Percentiles rank a stretch among this genome's conserved stretches.
Conservation (phyloP, 768 basidiomycete genomes). For the Termitomyces heimii region DNA sequence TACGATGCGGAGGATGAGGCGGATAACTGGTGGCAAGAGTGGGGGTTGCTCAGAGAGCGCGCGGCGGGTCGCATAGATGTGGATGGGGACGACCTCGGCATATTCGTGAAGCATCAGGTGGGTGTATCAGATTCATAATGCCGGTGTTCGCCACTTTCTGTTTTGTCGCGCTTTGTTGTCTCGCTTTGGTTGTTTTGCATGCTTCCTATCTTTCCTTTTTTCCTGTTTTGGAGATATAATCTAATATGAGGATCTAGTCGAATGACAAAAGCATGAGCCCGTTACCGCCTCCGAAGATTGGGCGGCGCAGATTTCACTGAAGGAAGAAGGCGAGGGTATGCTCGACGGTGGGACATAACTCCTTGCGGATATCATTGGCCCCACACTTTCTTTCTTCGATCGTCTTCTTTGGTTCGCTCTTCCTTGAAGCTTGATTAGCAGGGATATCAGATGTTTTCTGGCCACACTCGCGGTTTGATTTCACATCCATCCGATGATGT, state of each 20-base stretch:
- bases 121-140: conserved; percentile 4
- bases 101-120: conserved; percentile 8
- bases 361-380: conserved; percentile 2
- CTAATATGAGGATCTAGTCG: conserved; percentile 1
- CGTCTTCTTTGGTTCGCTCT: neutral
- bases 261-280: neutral
- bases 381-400: neutral
- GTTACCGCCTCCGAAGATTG: neutral
- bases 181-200: neutral
- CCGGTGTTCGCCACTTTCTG: neutral
- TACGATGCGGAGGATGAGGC: conserved; percentile 56
- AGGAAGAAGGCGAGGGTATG: neutral
- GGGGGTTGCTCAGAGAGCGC: conserved; percentile 40
- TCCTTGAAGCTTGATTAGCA: neutral
- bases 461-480: neutral
- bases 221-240: neutral
- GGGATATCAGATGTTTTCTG: neutral
- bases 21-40: conserved; percentile 56
- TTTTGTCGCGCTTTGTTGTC: neutral
- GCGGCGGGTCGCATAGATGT: conserved; percentile 20
- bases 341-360: neutral
- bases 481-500: neutral
- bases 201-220: neutral
- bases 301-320: conserved; percentile 1
- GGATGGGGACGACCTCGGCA: neutral